Evolutionary conservation across 2,329 filamentous ascomycete species (phyloP).

Genomic region (Fusarium multiceps): DNA sequence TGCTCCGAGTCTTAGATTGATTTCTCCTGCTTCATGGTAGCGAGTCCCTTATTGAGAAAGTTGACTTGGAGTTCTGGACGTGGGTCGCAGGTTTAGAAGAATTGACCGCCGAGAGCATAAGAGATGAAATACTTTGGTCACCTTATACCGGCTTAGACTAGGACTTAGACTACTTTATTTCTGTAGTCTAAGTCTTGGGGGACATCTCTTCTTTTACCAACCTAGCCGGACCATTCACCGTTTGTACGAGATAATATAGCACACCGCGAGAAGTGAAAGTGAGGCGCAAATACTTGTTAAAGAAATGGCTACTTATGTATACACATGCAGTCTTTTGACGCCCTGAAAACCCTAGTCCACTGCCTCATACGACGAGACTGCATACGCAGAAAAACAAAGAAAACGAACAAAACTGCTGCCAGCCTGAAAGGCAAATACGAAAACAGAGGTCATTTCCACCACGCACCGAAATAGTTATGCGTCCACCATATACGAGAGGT

Average conservation of each 20-base stretch:
- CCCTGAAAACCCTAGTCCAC: constrained; percentile 28
- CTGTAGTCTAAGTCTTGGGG: no score
- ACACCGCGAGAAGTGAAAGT: neutral
- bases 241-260: constrained; percentile 4
- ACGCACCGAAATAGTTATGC: constrained; percentile 26
- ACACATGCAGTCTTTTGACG: constrained; percentile 32
- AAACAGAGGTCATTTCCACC: constrained; percentile 23
- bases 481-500: constrained; percentile 19
- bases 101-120: no score
- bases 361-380: constrained; percentile 29
- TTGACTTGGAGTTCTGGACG: neutral
- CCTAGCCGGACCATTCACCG: neutral
- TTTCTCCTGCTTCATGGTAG: neutral
- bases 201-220: no score
- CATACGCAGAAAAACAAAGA: constrained; percentile 33
- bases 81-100: no score
- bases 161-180: no score
- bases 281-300: constrained; percentile 13
- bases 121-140: no score
- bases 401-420: constrained; percentile 5
- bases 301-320: constrained; percentile 18
- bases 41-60: neutral
- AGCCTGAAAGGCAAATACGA: constrained; percentile 15
- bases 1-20: neutral
- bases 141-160: no score